These are phyloP conservation scores for Chlorella variabilis DNA, from an alignment of 163 green algal genomes.

Conservation along the genomic window DNA sequence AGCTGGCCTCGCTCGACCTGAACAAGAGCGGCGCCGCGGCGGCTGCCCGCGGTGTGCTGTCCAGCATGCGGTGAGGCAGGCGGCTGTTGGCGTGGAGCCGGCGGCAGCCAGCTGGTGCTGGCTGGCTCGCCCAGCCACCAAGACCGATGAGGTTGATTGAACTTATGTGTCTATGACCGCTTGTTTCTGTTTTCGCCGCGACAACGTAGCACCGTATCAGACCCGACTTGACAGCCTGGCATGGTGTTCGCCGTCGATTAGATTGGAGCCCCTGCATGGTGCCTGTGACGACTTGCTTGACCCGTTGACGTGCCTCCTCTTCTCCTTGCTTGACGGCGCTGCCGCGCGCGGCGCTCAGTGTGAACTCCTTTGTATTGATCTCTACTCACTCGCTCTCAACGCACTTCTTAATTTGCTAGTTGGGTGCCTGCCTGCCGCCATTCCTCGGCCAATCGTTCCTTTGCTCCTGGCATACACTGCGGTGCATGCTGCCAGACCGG, in stretches of 20 bases:
- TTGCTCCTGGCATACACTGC: neutral
- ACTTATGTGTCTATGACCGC: no score
- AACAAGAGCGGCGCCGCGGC: neutral
- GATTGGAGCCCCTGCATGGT: neutral
- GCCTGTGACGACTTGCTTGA: neutral
- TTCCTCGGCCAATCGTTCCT: neutral
- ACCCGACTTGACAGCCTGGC: no score
- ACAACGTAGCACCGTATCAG: no score
- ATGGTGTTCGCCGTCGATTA: neutral
- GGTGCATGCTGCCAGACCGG: no score
- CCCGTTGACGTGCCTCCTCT: no score
- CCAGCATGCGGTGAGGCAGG: constrained; percentile 30
- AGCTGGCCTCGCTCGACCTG: constrained; percentile 18
- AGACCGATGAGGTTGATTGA: no score
- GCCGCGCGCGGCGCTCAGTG: neutral
- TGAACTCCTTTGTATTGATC: neutral
- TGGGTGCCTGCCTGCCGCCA: neutral
- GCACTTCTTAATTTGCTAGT: neutral
- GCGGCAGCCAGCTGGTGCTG: neutral
- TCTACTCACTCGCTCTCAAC: neutral
- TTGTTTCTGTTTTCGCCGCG: no score
- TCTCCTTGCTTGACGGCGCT: neutral
- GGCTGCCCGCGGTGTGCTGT: neutral
- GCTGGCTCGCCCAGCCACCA: no score
- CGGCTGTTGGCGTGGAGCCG: neutral